phyloP scores from a whole-genome alignment of 148 eudicot genomes.

The Chenopodium formosanum region DNA sequence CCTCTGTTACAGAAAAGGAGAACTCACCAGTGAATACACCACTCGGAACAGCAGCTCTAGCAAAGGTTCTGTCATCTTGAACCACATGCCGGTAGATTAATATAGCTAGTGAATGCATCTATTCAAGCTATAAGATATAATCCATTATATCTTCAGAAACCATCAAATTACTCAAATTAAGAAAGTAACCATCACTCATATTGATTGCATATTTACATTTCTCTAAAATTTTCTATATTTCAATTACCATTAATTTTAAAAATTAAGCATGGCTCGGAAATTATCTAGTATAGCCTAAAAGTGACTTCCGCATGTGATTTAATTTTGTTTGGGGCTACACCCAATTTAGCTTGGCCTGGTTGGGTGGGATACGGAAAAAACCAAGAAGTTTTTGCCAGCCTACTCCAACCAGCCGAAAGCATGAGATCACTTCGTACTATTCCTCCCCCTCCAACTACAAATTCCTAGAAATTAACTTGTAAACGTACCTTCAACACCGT shows the following conservation, averaged over 20 bases:
- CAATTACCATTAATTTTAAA: too few relatives aligned
- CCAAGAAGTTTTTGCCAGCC: not conserved
- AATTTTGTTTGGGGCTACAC: not conserved
- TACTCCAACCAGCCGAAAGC: not conserved
- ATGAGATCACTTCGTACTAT: not conserved
- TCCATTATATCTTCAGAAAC: too few relatives aligned
- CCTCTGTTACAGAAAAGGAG: not conserved
- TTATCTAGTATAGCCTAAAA: not conserved
- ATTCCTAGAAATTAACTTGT: not conserved
- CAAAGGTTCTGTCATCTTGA: conserved; percentile 53
- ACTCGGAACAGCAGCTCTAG: conserved; percentile 96
- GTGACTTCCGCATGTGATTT: not conserved
- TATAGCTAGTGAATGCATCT: not conserved
- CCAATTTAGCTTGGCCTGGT: not conserved
- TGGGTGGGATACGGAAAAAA: not conserved
- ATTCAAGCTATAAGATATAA: too few relatives aligned
- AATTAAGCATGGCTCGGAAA: too few relatives aligned
- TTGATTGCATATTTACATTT: too few relatives aligned
- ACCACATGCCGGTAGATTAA: conserved; percentile 52
- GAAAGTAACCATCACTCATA: too few relatives aligned
- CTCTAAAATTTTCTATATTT: too few relatives aligned
- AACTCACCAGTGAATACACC: conserved; percentile 95
- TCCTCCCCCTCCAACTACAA: not conserved
- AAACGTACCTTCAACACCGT: conserved; percentile 66
- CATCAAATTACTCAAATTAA: too few relatives aligned